These are phyloP conservation scores for Neophaeococcomyces aloes DNA, from an alignment of 2,329 filamentous ascomycete species.

Conservation along the genomic window DNA sequence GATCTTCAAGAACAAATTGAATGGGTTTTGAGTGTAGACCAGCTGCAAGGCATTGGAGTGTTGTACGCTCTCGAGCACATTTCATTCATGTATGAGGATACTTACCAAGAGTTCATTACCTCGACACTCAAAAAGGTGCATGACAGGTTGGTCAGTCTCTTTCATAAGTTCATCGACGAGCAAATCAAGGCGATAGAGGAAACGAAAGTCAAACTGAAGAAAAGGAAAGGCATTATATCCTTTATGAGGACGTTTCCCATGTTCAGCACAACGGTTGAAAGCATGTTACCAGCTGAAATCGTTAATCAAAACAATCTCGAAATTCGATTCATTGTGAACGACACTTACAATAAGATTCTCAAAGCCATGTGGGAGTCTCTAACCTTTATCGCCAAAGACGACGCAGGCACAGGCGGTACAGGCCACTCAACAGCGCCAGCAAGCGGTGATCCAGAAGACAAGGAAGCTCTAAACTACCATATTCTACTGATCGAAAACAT, in stretches of 20 bases:
- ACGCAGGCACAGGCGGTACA: slow-evolving; percentile 39
- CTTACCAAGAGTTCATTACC: slow-evolving; percentile 85
- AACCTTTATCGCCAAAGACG: slow-evolving; percentile 78
- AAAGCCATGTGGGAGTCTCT: slow-evolving; percentile 96
- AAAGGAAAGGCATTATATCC: slow-evolving; percentile 88
- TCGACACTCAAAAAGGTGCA: slow-evolving; percentile 71
- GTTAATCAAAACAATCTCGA: slow-evolving; percentile 50
- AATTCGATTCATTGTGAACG: slow-evolving; percentile 68
- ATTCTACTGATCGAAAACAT: slow-evolving; percentile 97
- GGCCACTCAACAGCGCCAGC: slow-evolving; percentile 14
- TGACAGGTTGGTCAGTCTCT: slow-evolving; percentile 60
- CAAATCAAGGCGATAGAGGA: slow-evolving; percentile 94
- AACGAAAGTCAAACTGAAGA: slow-evolving; percentile 98
- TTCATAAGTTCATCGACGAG: slow-evolving; percentile 83
- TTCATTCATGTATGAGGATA: slow-evolving; percentile 67
- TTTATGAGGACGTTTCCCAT: slow-evolving; percentile 90
- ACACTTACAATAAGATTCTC: slow-evolving; percentile 78
- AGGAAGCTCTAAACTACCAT: slow-evolving; percentile 93
- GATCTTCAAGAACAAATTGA: slow-evolving; percentile 73
- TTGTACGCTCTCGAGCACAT: slow-evolving; percentile 72
- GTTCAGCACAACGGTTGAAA: slow-evolving; percentile 74
- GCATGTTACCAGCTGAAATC: slow-evolving; percentile 53
- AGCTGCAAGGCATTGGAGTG: slow-evolving; percentile 84
- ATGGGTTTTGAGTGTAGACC: slow-evolving; percentile 71
- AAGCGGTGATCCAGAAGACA: slow-evolving; percentile 66